phyloP scores from a whole-genome alignment of 306 rosid species.

The Cyclanthera cordifolia region DNA sequence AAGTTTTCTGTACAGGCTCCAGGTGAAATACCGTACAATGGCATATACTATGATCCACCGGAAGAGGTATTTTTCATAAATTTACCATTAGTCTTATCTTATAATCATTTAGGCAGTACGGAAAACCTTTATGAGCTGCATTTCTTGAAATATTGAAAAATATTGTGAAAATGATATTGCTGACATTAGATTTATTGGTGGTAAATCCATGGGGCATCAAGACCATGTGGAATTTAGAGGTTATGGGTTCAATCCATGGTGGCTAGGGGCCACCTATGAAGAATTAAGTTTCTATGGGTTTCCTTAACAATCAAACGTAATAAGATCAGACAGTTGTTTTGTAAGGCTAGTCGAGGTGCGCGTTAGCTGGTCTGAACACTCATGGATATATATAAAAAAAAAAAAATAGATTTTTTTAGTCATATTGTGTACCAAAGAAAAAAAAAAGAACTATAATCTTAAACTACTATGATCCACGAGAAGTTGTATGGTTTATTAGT shows the following conservation, averaged over 20 bases:
- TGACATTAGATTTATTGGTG: background rate
- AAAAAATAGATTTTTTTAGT: too few species aligned
- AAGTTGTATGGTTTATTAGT: conserved; percentile 47
- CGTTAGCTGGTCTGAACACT: too few species aligned
- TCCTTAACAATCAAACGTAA: too few species aligned
- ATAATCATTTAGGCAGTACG: background rate
- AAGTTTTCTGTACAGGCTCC: conserved; percentile 93
- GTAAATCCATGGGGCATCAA: background rate
- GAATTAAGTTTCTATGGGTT: too few species aligned
- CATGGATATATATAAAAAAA: too few species aligned
- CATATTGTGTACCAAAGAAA: too few species aligned
- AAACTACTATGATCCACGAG: conserved; percentile 85
- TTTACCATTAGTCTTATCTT: background rate
- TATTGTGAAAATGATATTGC: background rate
- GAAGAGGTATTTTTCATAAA: conserved; percentile 57
- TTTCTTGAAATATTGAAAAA: background rate
- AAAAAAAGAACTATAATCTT: too few species aligned
- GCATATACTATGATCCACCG: conserved; percentile 94
- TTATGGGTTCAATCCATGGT: too few species aligned
- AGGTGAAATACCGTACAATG: conserved; percentile 78
- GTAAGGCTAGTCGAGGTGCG: too few species aligned
- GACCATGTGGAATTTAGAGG: too few species aligned
- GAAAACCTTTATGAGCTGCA: background rate
- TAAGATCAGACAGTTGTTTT: too few species aligned
- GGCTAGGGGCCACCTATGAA: too few species aligned